Base-by-base conservation (phyloP, 768 basidiomycete genomes). In the Nidularia sp. region DNA sequence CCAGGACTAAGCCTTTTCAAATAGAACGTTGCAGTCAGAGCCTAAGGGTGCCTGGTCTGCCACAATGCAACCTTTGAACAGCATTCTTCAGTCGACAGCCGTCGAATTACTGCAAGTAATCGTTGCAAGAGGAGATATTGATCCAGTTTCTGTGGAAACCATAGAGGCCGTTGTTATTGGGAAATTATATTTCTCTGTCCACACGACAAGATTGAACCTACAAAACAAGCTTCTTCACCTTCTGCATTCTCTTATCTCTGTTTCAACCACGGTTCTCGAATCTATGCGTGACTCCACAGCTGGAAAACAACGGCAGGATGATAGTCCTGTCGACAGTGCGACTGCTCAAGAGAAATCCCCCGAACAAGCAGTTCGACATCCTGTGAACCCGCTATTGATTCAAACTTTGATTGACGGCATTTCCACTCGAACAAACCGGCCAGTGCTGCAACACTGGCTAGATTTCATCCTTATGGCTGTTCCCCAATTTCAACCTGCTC, bases 211-310 rank as follows among this genome's bases (percentile, higher is more conserved):
- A 34, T 79, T 93, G 39, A 90, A 96, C 60, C 74, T 94, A 10
- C 97, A 98, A 72, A 94, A 91, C 75, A 96, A 94, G 64, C 79
- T 96, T 47, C 79, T 98, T 3, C 93, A 94, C 62, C 81, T 96
- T 9, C 79, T 98, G 0, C 95, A 98, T 62, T 87, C 90, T 0
- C 71, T 93, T 33, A 84, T 94, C 41, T 86, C 88, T 2, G 83
- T 83, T 1, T 83, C 84, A 3, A 78, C 73, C 1, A 55, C 74
- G 29, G 61, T 62, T 22, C 60, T 73, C 4, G 74, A 71, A 34
- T 53, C 63, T 53, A 48, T 63, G 51, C 55, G 55, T 51, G 60
- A 65, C 57, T 56, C 56, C 45, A 52, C 60, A 33, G 36, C 55
- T 12, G 35, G 41, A 8, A 63, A 63, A 50, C 62, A 71, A 48